Evolutionary conservation across 148 eudicot species (phyloP).

Genomic region (Fagopyrum tataricum): DNA sequence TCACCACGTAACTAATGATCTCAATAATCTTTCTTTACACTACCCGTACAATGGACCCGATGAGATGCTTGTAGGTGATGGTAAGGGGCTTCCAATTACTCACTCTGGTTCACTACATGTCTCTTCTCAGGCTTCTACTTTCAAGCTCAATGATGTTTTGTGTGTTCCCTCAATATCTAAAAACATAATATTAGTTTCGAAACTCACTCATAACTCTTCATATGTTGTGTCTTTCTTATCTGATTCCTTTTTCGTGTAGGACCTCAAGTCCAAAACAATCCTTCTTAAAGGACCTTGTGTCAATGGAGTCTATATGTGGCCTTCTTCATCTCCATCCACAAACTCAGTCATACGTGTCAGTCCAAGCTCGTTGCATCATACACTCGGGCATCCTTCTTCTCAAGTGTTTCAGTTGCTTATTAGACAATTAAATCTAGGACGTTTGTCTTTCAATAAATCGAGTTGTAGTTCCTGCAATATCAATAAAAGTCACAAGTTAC

Average conservation of each 20-base stretch:
- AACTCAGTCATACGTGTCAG: not conserved
- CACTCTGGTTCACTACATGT: not conserved
- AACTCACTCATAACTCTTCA: not conserved
- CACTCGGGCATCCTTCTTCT: not conserved
- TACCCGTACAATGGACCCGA: no score
- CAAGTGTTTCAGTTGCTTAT: not conserved
- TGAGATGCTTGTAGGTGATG: no score
- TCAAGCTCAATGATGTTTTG: not conserved
- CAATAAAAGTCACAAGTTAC: not conserved
- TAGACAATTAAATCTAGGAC: not conserved
- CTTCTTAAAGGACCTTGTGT: not conserved
- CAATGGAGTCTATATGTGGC: not conserved
- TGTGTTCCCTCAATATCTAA: constrained; percentile 1
- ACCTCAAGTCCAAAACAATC: not conserved
- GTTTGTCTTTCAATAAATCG: not conserved
- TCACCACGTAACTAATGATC: not conserved
- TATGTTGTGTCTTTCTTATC: not conserved
- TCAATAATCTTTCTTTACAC: not conserved
- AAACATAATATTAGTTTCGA: not conserved
- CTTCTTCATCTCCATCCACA: not conserved
- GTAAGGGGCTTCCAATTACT: not conserved
- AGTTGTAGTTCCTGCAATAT: not conserved
- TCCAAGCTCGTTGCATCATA: not conserved
- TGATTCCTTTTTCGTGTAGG: not conserved
- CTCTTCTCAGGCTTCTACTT: not conserved